phyloP scores from a whole-genome alignment of 495 filamentous ascomycete species.

The Parmelia sp. region DNA sequence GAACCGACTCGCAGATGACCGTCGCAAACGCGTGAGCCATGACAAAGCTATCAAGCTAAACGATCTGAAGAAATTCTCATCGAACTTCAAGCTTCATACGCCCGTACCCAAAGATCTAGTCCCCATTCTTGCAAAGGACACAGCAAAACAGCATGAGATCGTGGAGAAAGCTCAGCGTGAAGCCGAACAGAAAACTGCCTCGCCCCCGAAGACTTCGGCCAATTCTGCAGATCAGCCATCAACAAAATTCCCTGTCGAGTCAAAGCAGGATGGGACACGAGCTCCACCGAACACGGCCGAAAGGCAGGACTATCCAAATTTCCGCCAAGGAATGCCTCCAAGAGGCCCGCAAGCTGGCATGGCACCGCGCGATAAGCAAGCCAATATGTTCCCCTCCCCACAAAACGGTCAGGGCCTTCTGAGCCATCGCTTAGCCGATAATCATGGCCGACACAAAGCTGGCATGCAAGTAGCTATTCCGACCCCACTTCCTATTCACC shows the following conservation, averaged over 20 bases:
- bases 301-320: slow-evolving; percentile 39
- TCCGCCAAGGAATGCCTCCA: slow-evolving; percentile 43
- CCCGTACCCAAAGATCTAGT: slow-evolving; percentile 89
- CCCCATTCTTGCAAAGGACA: slow-evolving; percentile 92
- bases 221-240: slow-evolving; percentile 36
- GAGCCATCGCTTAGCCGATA: slow-evolving; percentile 49
- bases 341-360: slow-evolving; percentile 38
- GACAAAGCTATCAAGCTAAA: slow-evolving; percentile 87
- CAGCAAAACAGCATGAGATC: slow-evolving; percentile 83
- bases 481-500: slow-evolving; percentile 50
- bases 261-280: slow-evolving; percentile 30
- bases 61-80: slow-evolving; percentile 90
- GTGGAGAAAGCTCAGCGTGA: slow-evolving; percentile 74
- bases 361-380: slow-evolving; percentile 27
- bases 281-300: slow-evolving; percentile 35
- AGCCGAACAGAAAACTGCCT: slow-evolving; percentile 50
- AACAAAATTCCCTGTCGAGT: slow-evolving; percentile 31
- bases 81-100: slow-evolving; percentile 86
- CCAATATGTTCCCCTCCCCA: slow-evolving; percentile 30
- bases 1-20: slow-evolving; percentile 61
- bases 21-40: slow-evolving; percentile 56
- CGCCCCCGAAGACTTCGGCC: slow-evolving; percentile 31
- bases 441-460: slow-evolving; percentile 50
- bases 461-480: slow-evolving; percentile 41
- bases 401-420: slow-evolving; percentile 44